Base-by-base conservation (phyloP, 192 early-diverging fungal genomes). In the Entophlyctis luteolus region DNA sequence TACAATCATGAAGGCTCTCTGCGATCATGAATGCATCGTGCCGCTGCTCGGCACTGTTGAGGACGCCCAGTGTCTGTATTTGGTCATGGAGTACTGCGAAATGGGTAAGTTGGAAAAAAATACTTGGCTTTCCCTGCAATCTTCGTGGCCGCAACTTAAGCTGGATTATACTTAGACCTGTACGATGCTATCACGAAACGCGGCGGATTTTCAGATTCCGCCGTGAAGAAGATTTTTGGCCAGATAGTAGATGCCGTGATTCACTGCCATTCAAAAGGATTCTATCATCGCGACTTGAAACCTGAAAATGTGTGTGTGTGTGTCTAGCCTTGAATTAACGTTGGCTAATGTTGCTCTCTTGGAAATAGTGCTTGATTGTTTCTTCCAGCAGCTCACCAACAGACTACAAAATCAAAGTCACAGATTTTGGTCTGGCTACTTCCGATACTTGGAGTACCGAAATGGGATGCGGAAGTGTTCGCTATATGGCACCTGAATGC, bases 341-440 rank as follows among this genome's bases (percentile, higher is more conserved):
- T 42, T 42, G 39, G 39, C 8, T n/a, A 8, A 42, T 8, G 8
- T 42, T 42, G n/a, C n/a, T n/a, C 39, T 12, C 8, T 12, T 12
- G n/a, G n/a, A 42, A 12, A 42, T n/a, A 42, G 68, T 84, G 94
- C 14, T 89, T 59, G 27, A 57, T 72, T 8, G 50, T 57, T 1
- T 65, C 62, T 10, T 8, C 8, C 20, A 25, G 20, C 3, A 35
- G 22, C 12, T 22, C 54, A 42, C 39, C 60, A 4, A 35, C 18
- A 22, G 52, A 66, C 65, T 78, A 25, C 74, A 85, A 32, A 18
- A 59, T 77, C 37, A 94, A 94, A 79, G 80, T 97, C 28, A 89
- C 93, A 12, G 95, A 97, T 79, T 97, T 97, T 87, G 95, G 95
- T 3, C 84, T 97, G n/a, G 90, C 91, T 16, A 95, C 95, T 23